These are phyloP conservation scores for Neurospora sp. DNA, from an alignment of 2,329 filamentous ascomycete genomes.

Conservation along the genomic window DNA sequence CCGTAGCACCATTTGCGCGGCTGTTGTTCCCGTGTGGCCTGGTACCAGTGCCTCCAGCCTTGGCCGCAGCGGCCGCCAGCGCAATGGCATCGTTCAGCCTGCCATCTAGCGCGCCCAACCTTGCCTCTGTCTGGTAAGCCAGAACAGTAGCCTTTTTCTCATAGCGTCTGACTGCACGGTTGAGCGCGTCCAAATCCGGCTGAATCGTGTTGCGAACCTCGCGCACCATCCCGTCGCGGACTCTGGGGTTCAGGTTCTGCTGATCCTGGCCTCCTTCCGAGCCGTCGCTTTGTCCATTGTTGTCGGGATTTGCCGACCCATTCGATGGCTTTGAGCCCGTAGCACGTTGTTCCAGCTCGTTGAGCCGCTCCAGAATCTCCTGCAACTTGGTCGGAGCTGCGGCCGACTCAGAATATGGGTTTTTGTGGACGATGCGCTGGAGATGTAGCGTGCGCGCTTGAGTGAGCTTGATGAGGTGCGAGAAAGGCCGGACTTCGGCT, in stretches of 20 bases:
- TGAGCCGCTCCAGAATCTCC: conserved; percentile 55
- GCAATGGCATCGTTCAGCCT: conserved; percentile 68
- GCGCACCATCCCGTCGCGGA: conserved; percentile 28
- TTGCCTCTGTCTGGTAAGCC: conserved; percentile 64
- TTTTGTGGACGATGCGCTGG: conserved; percentile 58
- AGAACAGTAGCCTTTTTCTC: conserved; percentile 78
- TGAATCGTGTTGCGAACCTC: conserved; percentile 59
- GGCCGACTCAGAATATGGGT: conserved; percentile 31
- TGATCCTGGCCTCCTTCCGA: neutral
- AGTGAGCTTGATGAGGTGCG: conserved; percentile 72
- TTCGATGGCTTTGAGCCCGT: conserved; percentile 27
- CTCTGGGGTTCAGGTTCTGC: neutral
- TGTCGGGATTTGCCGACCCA: conserved; percentile 23
- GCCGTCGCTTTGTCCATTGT: neutral
- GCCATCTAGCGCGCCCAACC: conserved; percentile 60
- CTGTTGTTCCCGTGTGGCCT: conserved; percentile 7
- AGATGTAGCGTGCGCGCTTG: conserved; percentile 71
- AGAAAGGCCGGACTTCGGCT: conserved; percentile 73
- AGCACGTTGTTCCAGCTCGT: conserved; percentile 54
- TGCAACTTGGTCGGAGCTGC: conserved; percentile 34
- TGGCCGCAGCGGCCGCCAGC: conserved; percentile 66
- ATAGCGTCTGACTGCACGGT: conserved; percentile 78
- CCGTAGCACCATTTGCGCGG: neutral
- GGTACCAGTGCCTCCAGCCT: conserved; percentile 27
- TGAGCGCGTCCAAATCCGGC: conserved; percentile 78